Conservation (phyloP, 140 eudicot genomes). For the Stevia rebaudiana region DNA sequence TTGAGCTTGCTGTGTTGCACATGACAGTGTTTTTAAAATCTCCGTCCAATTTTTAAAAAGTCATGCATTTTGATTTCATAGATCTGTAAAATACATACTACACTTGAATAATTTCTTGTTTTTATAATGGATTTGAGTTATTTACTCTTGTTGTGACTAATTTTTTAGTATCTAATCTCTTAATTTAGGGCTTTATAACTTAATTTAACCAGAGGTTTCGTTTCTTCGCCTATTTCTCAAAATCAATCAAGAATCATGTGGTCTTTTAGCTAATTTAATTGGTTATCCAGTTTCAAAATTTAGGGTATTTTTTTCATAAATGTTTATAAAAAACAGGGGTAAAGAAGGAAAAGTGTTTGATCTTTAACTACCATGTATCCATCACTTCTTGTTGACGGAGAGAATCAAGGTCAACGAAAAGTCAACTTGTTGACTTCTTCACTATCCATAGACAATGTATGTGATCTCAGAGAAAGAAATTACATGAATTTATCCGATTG, state of each 20-base stretch:
- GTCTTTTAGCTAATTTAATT: too few relatives aligned
- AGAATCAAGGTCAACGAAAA: constrained; percentile 23
- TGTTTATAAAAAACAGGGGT: neutral
- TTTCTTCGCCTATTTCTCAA: too few relatives aligned
- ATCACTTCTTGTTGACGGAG: constrained; percentile 39
- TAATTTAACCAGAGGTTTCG: too few relatives aligned
- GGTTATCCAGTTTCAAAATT: too few relatives aligned
- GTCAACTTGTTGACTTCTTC: constrained; percentile 26
- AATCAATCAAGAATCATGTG: too few relatives aligned
- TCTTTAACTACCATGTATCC: constrained; percentile 42
- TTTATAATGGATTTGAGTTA: neutral
- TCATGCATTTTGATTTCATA: too few relatives aligned
- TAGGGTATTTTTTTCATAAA: neutral
- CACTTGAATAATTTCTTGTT: neutral
- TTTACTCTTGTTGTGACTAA: neutral
- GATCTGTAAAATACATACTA: neutral
- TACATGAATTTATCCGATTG: constrained; percentile 67
- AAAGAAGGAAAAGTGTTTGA: neutral
- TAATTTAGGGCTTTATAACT: too few relatives aligned
- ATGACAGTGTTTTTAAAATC: too few relatives aligned
- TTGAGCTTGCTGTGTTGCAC: too few relatives aligned
- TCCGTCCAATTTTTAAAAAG: too few relatives aligned
- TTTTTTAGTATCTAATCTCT: too few relatives aligned
- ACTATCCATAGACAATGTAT: constrained; percentile 32
- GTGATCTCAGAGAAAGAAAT: constrained; percentile 48